Conservation (phyloP, 768 basidiomycete genomes). For the Harrya chromipes region DNA sequence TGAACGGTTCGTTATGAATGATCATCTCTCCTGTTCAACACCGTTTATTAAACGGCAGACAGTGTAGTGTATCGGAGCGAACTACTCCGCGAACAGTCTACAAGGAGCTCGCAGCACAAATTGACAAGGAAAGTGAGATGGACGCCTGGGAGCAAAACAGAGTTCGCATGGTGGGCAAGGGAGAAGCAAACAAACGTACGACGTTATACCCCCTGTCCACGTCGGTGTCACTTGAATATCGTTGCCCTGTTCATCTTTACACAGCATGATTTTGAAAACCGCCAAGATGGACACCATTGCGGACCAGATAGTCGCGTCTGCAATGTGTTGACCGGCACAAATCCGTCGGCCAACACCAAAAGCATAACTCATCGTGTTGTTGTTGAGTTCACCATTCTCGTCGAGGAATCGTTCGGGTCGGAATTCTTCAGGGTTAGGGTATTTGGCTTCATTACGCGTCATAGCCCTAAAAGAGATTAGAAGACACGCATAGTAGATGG, state of each 20-base stretch:
- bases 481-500: not conserved
- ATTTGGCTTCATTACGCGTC: constrained; percentile 34
- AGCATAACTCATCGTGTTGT: constrained; percentile 27
- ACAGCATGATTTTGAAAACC: constrained; percentile 32
- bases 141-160: constrained; percentile 15
- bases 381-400: constrained; percentile 18
- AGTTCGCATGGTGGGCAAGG: not conserved
- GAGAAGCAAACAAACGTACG: constrained; percentile 15
- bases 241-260: constrained; percentile 23
- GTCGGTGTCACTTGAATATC: constrained; percentile 20
- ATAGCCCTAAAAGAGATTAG: constrained; percentile 25
- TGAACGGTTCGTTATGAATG: too few relatives aligned
- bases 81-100: constrained; percentile 14
- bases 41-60: too few relatives aligned
- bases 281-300: constrained; percentile 35
- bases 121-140: constrained; percentile 22
- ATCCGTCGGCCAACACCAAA: constrained; percentile 39
- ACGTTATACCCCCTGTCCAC: constrained; percentile 27
- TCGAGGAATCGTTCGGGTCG: constrained; percentile 36
- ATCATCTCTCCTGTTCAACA: too few relatives aligned
- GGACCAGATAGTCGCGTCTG: constrained; percentile 39
- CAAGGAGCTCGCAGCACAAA: constrained; percentile 24
- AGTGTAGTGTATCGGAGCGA: constrained; percentile 18
- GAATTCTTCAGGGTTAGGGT: constrained; percentile 33
- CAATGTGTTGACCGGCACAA: constrained; percentile 42